phyloP scores from a whole-genome alignment of 1,284 basidiomycete species.

The Ustilago tritici region DNA sequence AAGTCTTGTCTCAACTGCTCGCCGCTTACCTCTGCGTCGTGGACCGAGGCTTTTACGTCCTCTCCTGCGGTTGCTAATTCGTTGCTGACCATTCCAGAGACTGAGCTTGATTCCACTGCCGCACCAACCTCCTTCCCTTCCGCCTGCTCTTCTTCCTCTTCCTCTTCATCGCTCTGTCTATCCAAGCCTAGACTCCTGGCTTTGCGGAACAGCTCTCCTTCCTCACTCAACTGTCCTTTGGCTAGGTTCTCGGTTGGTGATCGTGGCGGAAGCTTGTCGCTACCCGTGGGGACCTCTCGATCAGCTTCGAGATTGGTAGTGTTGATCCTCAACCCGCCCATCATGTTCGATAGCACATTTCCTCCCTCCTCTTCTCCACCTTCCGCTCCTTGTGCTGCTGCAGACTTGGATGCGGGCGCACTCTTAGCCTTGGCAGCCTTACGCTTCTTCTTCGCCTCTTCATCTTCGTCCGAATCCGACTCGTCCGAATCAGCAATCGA shows the following conservation, averaged over 20 bases:
- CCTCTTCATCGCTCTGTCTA: conserved; percentile 21
- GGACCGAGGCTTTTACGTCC: conserved; percentile 10
- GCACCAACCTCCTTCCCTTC: neutral
- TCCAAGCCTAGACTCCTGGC: conserved; percentile 48
- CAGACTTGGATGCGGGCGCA: neutral
- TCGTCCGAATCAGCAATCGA: conserved; percentile 62
- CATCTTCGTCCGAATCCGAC: conserved; percentile 31
- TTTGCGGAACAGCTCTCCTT: conserved; percentile 61
- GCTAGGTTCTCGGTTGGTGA: conserved; percentile 46
- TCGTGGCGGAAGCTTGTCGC: neutral
- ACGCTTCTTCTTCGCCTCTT: neutral
- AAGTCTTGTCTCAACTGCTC: conserved; percentile 58
- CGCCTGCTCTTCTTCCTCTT: conserved; percentile 3
- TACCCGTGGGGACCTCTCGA: conserved; percentile 22
- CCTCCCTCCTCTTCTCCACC: neutral
- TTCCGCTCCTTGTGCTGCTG: too few species aligned
- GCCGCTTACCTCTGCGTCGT: conserved; percentile 41
- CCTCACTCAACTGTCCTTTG: conserved; percentile 60
- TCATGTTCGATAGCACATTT: neutral
- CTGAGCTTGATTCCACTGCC: neutral
- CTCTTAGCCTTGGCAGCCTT: neutral
- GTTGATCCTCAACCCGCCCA: conserved; percentile 33
- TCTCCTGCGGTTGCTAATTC: neutral
- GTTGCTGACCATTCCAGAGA: neutral
- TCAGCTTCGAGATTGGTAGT: conserved; percentile 17